These are phyloP conservation scores for Boletus smithii DNA, from an alignment of 1,284 basidiomycete species.

Conservation along the genomic window DNA sequence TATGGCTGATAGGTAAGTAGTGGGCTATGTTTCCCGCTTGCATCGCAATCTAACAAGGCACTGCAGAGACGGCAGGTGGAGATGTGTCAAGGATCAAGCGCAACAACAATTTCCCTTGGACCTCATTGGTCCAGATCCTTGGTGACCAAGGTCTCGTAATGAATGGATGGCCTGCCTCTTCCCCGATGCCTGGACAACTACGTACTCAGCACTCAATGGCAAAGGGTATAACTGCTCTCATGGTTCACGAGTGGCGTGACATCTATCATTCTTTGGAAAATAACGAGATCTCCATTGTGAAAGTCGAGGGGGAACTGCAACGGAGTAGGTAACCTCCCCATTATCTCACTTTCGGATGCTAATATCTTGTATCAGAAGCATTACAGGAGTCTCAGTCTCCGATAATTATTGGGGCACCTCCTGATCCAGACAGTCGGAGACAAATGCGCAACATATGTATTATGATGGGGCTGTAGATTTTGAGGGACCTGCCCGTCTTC, in stretches of 20 bases:
- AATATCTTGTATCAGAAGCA: not conserved
- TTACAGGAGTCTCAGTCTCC: not conserved
- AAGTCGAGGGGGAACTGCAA: not conserved
- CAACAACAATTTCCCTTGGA: not conserved
- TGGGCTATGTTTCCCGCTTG: not conserved
- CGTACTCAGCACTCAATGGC: not conserved
- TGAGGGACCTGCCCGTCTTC: not conserved
- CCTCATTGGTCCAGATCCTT: not conserved
- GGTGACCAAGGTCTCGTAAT: slow-evolving; percentile 1
- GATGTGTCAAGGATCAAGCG: not conserved
- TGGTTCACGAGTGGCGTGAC: not conserved
- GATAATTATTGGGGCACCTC: slow-evolving; percentile 1
- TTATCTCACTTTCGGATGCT: not conserved
- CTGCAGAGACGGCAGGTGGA: not conserved
- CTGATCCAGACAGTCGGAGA: not conserved
- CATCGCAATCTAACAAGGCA: not conserved
- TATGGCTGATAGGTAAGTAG: not conserved
- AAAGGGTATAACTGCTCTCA: slow-evolving; percentile 6
- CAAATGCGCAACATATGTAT: not conserved
- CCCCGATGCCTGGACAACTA: slow-evolving; percentile 2
- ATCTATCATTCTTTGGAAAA: slow-evolving; percentile 1
- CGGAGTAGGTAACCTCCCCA: not conserved
- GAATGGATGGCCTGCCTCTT: not conserved
- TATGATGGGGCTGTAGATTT: not conserved
- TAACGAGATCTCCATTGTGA: not conserved